Evolutionary conservation across 2,329 filamentous ascomycete species (phyloP), one percentile per base, ranked within the genome.

Genomic region (Alternaria solani): DNA sequence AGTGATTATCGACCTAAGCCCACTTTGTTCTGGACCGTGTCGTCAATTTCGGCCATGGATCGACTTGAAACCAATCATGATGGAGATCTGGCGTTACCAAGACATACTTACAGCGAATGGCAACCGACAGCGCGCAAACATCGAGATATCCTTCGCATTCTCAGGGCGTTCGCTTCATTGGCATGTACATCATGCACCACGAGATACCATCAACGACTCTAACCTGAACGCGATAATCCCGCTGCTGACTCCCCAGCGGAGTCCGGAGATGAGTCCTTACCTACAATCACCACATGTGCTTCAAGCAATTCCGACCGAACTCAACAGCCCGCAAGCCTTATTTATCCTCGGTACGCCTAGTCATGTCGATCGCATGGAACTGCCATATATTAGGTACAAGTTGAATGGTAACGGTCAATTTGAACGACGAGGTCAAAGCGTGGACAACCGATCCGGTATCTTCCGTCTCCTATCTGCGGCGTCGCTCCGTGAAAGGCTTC

Each of bases 41-140:
- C 47, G 38, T 23, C 7, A 14, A 11, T 7, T 20, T 8, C 2
- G 6, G 20, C 18, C 16, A n/a, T 36, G 14, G 20, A 51, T 51
- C 47, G 47, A 51, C 34, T 7, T 51, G 30, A 34, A 36, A 26
- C 18, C 47, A 18, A 26, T 51, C 12, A 51, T 38, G 32, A 9
- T 51, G 47, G 20, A 36, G 34, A 51, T 51, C 7, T 51, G 47
- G 47, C 47, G 47, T 7, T 51, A 36, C 20, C 47, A 51, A 30
- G 20, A 38, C 14, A 51, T 51, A 23, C 32, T n/a, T 23, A n/a
- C 30, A 4, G 20, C 11, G 11, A 30, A 26, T n/a, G 30, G 30
- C 20, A 51, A 9, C 18, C 44, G 44, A 51, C 47, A 38, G 47
- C 34, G 32, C 23, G 30, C 47, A 5, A 51, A 51, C n/a, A 38